These are phyloP conservation scores for Fragilaria crotonensis DNA, from an alignment of 108 stramenopile species.

Conservation along the genomic window DNA sequence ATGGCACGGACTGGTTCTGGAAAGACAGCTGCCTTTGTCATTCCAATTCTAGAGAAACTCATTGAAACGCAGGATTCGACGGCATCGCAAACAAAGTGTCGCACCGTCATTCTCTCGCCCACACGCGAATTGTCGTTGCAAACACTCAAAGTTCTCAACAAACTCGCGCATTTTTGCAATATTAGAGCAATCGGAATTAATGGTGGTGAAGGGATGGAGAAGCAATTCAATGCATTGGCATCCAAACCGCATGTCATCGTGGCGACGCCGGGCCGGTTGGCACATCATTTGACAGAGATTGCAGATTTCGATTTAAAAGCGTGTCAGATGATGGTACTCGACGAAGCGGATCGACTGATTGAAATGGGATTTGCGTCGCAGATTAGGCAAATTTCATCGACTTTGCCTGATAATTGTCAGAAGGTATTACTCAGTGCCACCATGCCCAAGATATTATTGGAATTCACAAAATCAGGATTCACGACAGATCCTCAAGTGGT, in stretches of 20 bases:
- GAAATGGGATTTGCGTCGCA: conserved; percentile 98
- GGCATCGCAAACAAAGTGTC: conserved; percentile 10
- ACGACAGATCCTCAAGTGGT: conserved; percentile 87
- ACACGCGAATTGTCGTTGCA: conserved; percentile 95
- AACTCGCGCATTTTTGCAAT: conserved; percentile 74
- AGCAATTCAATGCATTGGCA: conserved; percentile 86
- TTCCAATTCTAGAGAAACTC: conserved; percentile 88
- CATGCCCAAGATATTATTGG: conserved; percentile 90
- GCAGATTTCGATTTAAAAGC: conserved; percentile 78
- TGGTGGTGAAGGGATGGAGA: conserved; percentile 96
- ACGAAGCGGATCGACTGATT: conserved; percentile 98
- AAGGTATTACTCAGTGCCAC: conserved; percentile 95
- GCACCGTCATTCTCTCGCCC: conserved; percentile 88
- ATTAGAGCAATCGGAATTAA: conserved; percentile 74
- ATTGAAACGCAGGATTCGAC: background rate
- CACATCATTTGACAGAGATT: conserved; percentile 95
- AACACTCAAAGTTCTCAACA: conserved; percentile 77
- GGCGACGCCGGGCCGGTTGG: conserved; percentile 96
- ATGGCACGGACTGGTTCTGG: conserved; percentile 97
- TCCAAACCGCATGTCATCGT: conserved; percentile 93
- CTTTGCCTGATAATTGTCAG: conserved; percentile 79
- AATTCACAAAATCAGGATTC: conserved; percentile 97
- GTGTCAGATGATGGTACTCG: conserved; percentile 88
- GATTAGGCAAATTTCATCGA: conserved; percentile 61
- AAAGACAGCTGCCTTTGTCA: conserved; percentile 93